Conservation (phyloP, 2,329 filamentous ascomycete species). For the Colletotrichum eleusines region DNA sequence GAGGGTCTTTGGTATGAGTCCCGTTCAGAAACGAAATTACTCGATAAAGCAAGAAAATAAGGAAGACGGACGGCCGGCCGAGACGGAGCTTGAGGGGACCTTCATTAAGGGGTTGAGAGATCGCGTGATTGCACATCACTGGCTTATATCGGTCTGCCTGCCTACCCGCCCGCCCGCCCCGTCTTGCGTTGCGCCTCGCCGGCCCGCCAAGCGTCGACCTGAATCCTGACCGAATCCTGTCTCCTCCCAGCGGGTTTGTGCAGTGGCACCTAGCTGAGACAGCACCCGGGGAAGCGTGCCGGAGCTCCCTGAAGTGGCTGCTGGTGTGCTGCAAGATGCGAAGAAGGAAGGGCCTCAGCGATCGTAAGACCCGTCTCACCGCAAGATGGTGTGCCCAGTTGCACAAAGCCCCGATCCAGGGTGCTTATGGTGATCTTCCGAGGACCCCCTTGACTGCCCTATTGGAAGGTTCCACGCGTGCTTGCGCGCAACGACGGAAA, state of each 20-base stretch:
- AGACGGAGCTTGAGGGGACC: constrained; percentile 13
- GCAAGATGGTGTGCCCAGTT: constrained; percentile 20
- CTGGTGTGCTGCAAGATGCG: background rate
- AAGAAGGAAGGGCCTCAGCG: background rate
- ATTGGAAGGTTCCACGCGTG: constrained; percentile 26
- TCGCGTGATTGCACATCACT: constrained; percentile 33
- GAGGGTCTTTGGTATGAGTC: constrained; percentile 7
- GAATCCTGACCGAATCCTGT: background rate
- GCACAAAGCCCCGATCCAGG: constrained; percentile 22
- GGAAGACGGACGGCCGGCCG: background rate
- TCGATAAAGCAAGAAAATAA: background rate
- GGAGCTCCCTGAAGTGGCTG: background rate
- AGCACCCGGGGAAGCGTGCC: constrained; percentile 27
- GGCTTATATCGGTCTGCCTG: background rate
- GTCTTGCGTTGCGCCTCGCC: background rate
- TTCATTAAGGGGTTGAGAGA: constrained; percentile 16
- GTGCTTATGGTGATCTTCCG: constrained; percentile 38
- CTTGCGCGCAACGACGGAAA: constrained; percentile 21
- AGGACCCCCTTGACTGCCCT: constrained; percentile 10
- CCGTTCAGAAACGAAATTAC: constrained; percentile 27
- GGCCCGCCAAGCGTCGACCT: background rate
- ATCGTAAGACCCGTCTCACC: constrained; percentile 26
- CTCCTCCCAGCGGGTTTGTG: background rate
- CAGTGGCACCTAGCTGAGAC: constrained; percentile 16
- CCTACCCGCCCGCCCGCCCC: no score